Evolutionary conservation across 2,329 filamentous ascomycete genomes (phyloP).

Genomic region (Fusarium incarnatum): DNA sequence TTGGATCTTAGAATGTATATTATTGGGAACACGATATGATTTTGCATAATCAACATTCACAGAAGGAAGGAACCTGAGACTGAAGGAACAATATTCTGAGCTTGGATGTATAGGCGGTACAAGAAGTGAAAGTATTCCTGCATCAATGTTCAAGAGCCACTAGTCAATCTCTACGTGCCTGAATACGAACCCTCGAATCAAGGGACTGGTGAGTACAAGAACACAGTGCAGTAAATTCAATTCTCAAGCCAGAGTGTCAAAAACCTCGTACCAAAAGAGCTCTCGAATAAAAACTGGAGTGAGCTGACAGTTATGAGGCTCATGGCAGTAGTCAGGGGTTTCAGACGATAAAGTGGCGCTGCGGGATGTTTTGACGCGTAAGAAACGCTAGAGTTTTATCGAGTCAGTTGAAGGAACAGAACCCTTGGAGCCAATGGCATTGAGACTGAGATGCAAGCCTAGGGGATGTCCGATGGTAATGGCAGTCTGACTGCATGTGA

Average conservation of each 20-base stretch:
- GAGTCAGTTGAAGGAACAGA: slow-evolving; percentile 24
- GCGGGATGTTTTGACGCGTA: slow-evolving; percentile 29
- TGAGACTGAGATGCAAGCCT: slow-evolving; percentile 11
- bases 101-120: not conserved
- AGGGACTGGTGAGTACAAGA: not conserved
- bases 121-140: not conserved
- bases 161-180: not conserved
- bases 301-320: slow-evolving; percentile 34
- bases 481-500: slow-evolving; percentile 3
- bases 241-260: not conserved
- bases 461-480: not conserved
- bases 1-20: not conserved
- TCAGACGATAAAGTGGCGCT: slow-evolving; percentile 13
- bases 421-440: slow-evolving; percentile 16
- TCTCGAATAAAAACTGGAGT: slow-evolving; percentile 24
- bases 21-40: slow-evolving; percentile 5
- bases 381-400: slow-evolving; percentile 15
- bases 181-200: not conserved
- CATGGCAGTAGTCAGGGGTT: slow-evolving; percentile 29
- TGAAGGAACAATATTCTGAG: not conserved
- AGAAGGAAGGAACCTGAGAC: slow-evolving; percentile 16
- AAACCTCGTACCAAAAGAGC: not conserved
- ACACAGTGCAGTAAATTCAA: not conserved
- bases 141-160: not conserved
- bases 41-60: not conserved